Conservation (phyloP, 108 stramenopile species). For the Nitzschia putrida region DNA sequence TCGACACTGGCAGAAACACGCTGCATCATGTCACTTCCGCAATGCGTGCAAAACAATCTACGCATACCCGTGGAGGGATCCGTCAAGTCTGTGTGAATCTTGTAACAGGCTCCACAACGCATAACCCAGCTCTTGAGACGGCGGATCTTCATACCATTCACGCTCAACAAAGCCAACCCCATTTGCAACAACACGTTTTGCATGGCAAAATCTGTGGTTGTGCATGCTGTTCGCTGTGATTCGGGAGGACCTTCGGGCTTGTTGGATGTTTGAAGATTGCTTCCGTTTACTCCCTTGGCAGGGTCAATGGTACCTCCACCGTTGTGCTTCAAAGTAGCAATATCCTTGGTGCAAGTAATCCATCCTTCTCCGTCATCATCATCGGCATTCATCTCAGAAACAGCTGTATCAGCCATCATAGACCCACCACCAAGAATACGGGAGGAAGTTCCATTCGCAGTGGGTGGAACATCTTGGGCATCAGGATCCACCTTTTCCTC, state of each 20-base stretch:
- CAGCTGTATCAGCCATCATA: conserved; percentile 18
- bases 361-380: conserved; percentile 91
- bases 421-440: conserved; percentile 57
- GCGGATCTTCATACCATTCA: conserved; percentile 86
- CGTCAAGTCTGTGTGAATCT: conserved; percentile 66
- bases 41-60: conserved; percentile 90
- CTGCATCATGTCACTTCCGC: conserved; percentile 87
- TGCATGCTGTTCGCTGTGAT: conserved; percentile 81
- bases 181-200: conserved; percentile 98
- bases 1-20: conserved; percentile 89
- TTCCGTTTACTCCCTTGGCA: neutral
- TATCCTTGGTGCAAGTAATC: conserved; percentile 76
- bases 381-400: conserved; percentile 55
- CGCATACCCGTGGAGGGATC: conserved; percentile 45
- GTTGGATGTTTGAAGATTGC: neutral
- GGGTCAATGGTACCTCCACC: conserved; percentile 42
- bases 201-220: conserved; percentile 99
- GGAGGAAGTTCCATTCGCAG: conserved; percentile 41
- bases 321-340: conserved; percentile 54
- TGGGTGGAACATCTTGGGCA: neutral
- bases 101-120: conserved; percentile 94
- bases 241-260: conserved; percentile 43
- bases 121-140: conserved; percentile 91
- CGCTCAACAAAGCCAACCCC: conserved; percentile 86
- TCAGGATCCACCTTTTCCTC: conserved; percentile 11